A percentile compares a stretch with the other conserved stretches of the same genome.
Conservation (phyloP, 495 filamentous ascomycete genomes). For the Oidiodendron maius region DNA sequence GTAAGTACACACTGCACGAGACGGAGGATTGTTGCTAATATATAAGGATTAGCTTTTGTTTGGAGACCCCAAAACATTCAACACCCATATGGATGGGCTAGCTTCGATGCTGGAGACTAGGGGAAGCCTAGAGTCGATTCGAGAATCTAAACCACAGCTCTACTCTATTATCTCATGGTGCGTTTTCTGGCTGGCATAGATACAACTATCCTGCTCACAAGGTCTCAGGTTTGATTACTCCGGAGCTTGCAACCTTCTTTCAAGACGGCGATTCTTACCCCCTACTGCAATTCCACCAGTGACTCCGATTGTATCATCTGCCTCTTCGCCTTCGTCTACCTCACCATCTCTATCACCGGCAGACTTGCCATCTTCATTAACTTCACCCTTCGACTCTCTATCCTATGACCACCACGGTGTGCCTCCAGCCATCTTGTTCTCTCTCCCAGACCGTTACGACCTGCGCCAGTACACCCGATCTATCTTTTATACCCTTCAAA, state of each 20-base stretch:
- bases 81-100: slow-evolving; percentile 7
- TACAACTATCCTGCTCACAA: not conserved
- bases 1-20: not conserved
- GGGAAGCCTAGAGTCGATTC: slow-evolving; percentile 5
- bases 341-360: too few relatives aligned
- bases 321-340: too few relatives aligned
- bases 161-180: slow-evolving; percentile 9
- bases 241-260: slow-evolving; percentile 6
- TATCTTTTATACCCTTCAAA: not conserved
- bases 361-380: too few relatives aligned
- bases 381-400: not conserved
- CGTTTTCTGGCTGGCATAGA: not conserved
- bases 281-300: too few relatives aligned
- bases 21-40: not conserved
- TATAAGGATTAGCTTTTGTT: slow-evolving; percentile 1
- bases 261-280: not conserved
- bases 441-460: slow-evolving; percentile 9
- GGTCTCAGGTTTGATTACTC: slow-evolving; percentile 8
- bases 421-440: not conserved
- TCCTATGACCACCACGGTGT: not conserved
- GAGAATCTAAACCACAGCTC: slow-evolving; percentile 1
- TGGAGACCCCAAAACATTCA: not conserved
- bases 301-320: too few relatives aligned
- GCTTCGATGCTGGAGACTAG: not conserved
- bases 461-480: not conserved